phyloP scores from a whole-genome alignment of 73 alveolate species.

The Stentor coeruleus region DNA sequence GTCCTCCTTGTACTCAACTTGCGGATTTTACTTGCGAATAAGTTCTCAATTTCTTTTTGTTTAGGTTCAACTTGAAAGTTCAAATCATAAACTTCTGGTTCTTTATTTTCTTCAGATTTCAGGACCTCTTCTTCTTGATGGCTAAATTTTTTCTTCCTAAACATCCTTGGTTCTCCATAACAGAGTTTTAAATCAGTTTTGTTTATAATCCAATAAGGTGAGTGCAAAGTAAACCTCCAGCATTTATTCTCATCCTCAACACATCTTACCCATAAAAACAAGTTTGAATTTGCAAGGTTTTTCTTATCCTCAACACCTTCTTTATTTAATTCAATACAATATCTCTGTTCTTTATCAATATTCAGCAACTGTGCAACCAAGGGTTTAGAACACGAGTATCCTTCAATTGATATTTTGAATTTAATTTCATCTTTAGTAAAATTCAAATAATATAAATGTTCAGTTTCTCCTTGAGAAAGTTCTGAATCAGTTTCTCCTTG shows the following conservation, averaged over 20 bases:
- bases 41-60: background rate
- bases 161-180: background rate
- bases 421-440: background rate
- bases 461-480: slow-evolving; percentile 27
- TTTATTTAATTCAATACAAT: background rate
- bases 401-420: background rate
- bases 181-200: background rate
- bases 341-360: background rate
- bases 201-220: slow-evolving; percentile 28
- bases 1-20: background rate
- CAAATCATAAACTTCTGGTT: background rate
- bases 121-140: no score
- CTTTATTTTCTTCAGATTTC: background rate
- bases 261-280: slow-evolving; percentile 4
- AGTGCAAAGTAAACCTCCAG: slow-evolving; percentile 10
- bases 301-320: background rate
- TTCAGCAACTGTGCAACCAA: background rate
- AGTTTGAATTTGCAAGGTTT: background rate
- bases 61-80: slow-evolving; percentile 1
- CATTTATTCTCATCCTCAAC: slow-evolving; percentile 21
- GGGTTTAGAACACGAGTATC: background rate
- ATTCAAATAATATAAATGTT: background rate
- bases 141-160: background rate
- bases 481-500: background rate
- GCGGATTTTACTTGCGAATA: background rate